A percentile compares a stretch with the other conserved stretches of the same genome.
These are phyloP conservation scores for Lasiosphaeria ovina DNA, from an alignment of 495 filamentous ascomycete species.

Conservation along the genomic window DNA sequence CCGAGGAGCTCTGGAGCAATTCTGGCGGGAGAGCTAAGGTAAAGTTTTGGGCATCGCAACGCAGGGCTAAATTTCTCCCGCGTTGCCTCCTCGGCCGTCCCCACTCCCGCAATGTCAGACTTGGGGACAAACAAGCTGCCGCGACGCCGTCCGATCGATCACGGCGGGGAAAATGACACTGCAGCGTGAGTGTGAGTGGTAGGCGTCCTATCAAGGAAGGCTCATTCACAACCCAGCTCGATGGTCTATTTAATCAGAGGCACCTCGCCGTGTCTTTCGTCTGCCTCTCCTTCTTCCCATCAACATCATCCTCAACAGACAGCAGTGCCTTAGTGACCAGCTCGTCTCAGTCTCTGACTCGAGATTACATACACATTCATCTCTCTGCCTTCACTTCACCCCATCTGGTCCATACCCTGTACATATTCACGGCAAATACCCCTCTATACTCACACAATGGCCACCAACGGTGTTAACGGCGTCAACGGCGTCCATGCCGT, in stretches of 20 bases:
- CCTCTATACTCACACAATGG: slow-evolving; percentile 21
- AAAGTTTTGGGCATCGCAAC: no score
- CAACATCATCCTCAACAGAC: slow-evolving; percentile 6
- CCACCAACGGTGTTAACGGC: slow-evolving; percentile 13
- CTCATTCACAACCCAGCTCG: slow-evolving; percentile 13
- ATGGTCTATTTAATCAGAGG: slow-evolving; percentile 18
- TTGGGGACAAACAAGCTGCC: slow-evolving; percentile 31
- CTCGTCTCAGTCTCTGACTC: no score
- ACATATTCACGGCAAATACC: neutral
- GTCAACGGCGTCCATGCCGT: no score
- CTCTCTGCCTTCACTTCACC: slow-evolving; percentile 5
- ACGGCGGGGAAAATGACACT: slow-evolving; percentile 35
- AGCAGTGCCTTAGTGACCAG: no score
- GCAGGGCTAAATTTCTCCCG: slow-evolving; percentile 42
- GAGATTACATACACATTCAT: neutral
- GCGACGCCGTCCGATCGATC: slow-evolving; percentile 28
- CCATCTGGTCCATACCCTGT: neutral
- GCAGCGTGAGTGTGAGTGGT: slow-evolving; percentile 5
- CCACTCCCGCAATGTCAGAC: slow-evolving; percentile 25
- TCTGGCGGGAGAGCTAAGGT: no score
- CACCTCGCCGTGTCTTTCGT: slow-evolving; percentile 2
- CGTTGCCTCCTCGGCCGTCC: slow-evolving; percentile 17
- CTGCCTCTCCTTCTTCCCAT: slow-evolving; percentile 3
- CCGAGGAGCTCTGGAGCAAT: no score
- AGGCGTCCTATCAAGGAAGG: slow-evolving; percentile 27